Evolutionary conservation across 495 filamentous ascomycete species (phyloP).

Genomic region (Penicillium pancosmium): DNA sequence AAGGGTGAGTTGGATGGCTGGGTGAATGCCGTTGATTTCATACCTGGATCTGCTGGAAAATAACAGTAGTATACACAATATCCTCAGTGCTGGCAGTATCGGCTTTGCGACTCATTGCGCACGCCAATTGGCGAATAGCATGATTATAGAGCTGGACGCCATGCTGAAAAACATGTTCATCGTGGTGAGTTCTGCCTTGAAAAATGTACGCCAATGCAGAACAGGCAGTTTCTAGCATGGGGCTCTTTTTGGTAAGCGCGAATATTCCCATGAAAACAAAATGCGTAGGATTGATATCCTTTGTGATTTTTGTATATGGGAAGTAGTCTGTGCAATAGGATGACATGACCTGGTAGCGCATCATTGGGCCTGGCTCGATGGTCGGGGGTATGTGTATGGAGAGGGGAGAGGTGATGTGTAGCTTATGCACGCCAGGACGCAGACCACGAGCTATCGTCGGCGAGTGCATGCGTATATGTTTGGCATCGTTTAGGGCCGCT

Average conservation of each 20-base stretch:
- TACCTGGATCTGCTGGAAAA: not conserved
- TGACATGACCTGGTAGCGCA: not conserved
- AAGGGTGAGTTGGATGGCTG: not conserved
- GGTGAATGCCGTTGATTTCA: not conserved
- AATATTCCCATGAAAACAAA: not conserved
- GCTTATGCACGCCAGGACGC: not conserved
- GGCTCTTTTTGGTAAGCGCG: not conserved
- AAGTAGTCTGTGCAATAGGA: not conserved
- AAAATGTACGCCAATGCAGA: not conserved
- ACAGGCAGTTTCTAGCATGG: not conserved
- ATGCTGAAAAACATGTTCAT: not conserved
- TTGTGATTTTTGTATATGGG: not conserved
- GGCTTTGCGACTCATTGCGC: not conserved
- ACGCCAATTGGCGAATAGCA: not conserved
- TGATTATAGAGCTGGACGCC: not conserved
- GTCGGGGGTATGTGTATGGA: not conserved
- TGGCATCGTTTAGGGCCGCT: not conserved
- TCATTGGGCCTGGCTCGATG: not conserved
- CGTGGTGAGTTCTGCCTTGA: not conserved
- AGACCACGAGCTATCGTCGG: not conserved
- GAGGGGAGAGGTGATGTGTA: not conserved
- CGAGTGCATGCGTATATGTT: too few relatives aligned
- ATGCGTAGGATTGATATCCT: not conserved
- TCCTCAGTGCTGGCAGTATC: not conserved
- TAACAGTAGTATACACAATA: not conserved